phyloP scores from a whole-genome alignment of 1,284 basidiomycete genomes.

The Coniferiporia sulphurascens region DNA sequence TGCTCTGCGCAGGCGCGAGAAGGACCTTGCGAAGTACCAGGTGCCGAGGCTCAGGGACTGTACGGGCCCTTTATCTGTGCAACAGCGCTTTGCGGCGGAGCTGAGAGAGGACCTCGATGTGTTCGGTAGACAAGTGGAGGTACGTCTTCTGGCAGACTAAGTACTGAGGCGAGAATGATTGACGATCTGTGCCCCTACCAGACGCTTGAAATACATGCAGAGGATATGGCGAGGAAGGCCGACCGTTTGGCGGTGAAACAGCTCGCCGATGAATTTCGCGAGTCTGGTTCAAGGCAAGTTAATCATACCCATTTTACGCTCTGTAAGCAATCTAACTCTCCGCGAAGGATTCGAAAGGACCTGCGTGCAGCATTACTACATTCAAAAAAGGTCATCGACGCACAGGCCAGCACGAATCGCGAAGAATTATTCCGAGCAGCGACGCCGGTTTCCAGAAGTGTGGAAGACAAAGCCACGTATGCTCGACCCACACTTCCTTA shows the following conservation, averaged over 20 bases:
- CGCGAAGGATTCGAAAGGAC: slow-evolving; percentile 52
- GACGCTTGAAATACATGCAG: slow-evolving; percentile 60
- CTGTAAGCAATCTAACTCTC: not conserved
- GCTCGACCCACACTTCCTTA: slow-evolving; percentile 25
- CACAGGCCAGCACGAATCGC: slow-evolving; percentile 48
- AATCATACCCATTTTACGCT: not conserved
- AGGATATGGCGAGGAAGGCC: slow-evolving; percentile 58
- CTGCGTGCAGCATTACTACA: slow-evolving; percentile 58
- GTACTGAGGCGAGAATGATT: not conserved
- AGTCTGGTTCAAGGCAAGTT: slow-evolving; percentile 46
- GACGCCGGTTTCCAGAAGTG: slow-evolving; percentile 39
- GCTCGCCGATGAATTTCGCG: slow-evolving; percentile 46
- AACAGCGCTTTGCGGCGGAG: slow-evolving; percentile 71
- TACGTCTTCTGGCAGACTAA: slow-evolving; percentile 32
- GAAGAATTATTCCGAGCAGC: slow-evolving; percentile 61
- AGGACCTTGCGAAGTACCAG: slow-evolving; percentile 65
- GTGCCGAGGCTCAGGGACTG: slow-evolving; percentile 69
- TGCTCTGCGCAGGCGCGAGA: slow-evolving; percentile 49
- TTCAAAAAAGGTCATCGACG: slow-evolving; percentile 70
- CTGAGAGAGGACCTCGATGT: slow-evolving; percentile 69
- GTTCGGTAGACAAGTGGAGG: slow-evolving; percentile 64
- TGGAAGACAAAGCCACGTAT: slow-evolving; percentile 53
- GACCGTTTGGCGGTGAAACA: slow-evolving; percentile 46
- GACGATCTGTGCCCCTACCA: slow-evolving; percentile 27
- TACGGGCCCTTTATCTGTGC: slow-evolving; percentile 57